These are phyloP conservation scores for Metschnikowia anglica DNA, from an alignment of 805 yeast genomes.

Conservation along the genomic window DNA sequence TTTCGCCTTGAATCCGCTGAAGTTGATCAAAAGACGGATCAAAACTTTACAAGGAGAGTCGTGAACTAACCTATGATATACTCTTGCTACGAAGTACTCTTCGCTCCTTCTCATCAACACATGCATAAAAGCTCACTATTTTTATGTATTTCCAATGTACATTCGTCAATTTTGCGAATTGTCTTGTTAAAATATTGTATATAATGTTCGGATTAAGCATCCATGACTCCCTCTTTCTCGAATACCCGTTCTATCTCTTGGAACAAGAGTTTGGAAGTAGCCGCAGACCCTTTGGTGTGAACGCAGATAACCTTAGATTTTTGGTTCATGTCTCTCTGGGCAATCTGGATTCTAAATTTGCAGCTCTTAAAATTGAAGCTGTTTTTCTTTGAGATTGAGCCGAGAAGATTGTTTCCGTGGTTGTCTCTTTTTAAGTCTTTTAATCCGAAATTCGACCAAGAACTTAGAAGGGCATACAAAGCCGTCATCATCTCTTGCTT, in stretches of 20 bases:
- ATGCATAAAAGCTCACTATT: too few relatives aligned
- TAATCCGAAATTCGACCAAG: constrained; percentile 73
- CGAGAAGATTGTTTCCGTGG: constrained; percentile 49
- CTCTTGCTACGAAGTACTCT: too few relatives aligned
- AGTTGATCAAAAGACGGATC: constrained; percentile 47
- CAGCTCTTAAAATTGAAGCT: constrained; percentile 63
- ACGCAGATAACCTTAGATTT: constrained; percentile 58
- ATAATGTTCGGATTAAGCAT: constrained; percentile 11
- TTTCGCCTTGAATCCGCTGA: constrained; percentile 58
- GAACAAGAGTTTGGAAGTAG: constrained; percentile 58
- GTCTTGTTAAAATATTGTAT: too few relatives aligned
- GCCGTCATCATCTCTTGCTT: constrained; percentile 63
- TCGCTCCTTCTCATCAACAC: too few relatives aligned
- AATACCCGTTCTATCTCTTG: constrained; percentile 65
- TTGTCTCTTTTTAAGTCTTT: constrained; percentile 51
- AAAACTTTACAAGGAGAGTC: constrained; percentile 18
- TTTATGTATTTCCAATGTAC: background rate
- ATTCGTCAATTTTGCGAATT: background rate
- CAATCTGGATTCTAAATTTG: constrained; percentile 56
- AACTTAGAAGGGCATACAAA: constrained; percentile 55
- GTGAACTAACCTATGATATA: too few relatives aligned
- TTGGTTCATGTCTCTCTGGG: constrained; percentile 38
- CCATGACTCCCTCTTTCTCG: constrained; percentile 61
- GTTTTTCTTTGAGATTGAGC: constrained; percentile 60
- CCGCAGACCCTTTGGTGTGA: constrained; percentile 63